These are phyloP conservation scores for Zasmidium angulare DNA, from an alignment of 2,329 filamentous ascomycete genomes.

Conservation along the genomic window DNA sequence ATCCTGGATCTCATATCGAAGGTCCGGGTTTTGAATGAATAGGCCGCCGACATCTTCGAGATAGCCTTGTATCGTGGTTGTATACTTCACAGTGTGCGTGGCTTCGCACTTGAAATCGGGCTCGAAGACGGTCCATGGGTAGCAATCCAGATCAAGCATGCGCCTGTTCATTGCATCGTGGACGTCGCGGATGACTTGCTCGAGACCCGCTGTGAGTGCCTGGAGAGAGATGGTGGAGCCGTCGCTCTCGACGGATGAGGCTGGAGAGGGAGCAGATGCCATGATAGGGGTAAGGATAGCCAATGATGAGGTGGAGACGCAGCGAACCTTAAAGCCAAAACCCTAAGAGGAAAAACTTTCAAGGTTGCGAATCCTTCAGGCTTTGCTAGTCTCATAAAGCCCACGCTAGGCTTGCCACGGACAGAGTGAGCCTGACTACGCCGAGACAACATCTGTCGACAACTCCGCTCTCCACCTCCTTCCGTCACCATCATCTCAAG, in stretches of 20 bases:
- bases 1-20: background rate
- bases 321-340: no score
- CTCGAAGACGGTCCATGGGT: background rate
- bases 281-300: background rate
- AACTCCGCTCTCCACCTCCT: background rate
- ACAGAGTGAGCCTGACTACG: background rate
- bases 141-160: background rate
- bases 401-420: background rate
- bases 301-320: background rate
- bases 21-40: background rate
- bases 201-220: conserved; percentile 73
- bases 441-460: background rate
- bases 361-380: background rate
- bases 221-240: conserved; percentile 86
- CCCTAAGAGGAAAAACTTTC: background rate
- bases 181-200: conserved; percentile 73
- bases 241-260: background rate
- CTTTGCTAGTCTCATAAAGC: background rate
- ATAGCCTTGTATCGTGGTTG: background rate
- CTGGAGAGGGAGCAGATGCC: background rate
- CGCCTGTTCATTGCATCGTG: conserved; percentile 62
- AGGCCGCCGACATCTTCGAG: background rate
- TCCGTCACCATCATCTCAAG: background rate
- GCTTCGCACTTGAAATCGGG: background rate
- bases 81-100: background rate